A percentile compares a stretch with the other conserved stretches of the same genome.
Conservation (phyloP, 768 basidiomycete genomes). For the Tricholoma terreum region DNA sequence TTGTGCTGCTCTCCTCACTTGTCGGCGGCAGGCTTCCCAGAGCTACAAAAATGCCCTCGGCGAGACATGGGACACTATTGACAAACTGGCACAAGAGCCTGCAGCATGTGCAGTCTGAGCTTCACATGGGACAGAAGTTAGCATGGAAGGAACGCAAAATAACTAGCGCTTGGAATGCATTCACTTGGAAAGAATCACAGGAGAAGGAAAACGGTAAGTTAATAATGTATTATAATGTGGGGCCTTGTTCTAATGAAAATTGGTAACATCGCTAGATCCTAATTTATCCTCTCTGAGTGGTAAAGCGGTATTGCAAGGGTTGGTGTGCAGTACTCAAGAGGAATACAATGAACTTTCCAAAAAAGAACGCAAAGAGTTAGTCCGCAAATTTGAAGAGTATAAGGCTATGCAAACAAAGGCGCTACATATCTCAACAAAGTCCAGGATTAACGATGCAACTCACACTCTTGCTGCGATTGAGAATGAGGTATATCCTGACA, state of each 20-base stretch:
- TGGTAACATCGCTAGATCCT: background rate
- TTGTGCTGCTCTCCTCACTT: background rate
- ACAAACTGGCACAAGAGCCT: conserved; percentile 1
- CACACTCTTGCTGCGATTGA: too few species aligned
- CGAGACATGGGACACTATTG: background rate
- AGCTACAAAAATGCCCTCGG: background rate
- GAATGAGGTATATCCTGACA: too few species aligned
- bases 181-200: background rate
- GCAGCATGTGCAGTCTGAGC: conserved; percentile 1
- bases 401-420: too few species aligned
- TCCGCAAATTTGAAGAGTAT: conserved; percentile 1
- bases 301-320: background rate
- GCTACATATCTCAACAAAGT: too few species aligned
- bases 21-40: background rate
- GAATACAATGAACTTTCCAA: background rate
- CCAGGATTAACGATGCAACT: too few species aligned
- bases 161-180: background rate
- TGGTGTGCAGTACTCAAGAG: background rate
- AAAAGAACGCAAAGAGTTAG: background rate
- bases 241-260: background rate
- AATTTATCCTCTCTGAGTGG: background rate
- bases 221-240: background rate
- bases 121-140: too few species aligned
- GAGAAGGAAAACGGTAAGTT: background rate
- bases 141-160: background rate